These are phyloP conservation scores for Boletus rex-veris DNA, from an alignment of 768 basidiomycete genomes.

Conservation along the genomic window DNA sequence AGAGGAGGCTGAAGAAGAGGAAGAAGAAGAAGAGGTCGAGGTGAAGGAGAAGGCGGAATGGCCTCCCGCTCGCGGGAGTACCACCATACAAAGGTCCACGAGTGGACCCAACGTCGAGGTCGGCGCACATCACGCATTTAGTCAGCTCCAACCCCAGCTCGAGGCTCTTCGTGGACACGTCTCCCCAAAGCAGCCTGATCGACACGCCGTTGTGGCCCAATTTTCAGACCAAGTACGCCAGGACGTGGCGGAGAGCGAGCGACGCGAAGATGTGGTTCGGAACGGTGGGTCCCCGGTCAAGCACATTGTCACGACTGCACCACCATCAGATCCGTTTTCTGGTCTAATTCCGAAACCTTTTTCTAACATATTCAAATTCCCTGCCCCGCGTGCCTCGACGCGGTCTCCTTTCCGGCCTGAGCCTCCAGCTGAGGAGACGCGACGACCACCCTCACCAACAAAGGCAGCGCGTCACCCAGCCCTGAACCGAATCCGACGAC, in stretches of 20 bases:
- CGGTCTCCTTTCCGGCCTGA: conserved; percentile 19
- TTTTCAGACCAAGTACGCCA: background rate
- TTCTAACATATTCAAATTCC: conserved; percentile 10
- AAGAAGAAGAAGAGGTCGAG: background rate
- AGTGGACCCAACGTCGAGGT: background rate
- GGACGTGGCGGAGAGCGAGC: background rate
- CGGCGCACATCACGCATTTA: conserved; percentile 15
- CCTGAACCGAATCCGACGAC: conserved; percentile 13
- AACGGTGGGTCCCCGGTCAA: conserved; percentile 3
- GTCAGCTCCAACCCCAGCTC: background rate
- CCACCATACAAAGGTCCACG: background rate
- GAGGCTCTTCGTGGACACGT: background rate
- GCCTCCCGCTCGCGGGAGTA: conserved; percentile 14
- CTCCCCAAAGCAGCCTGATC: background rate
- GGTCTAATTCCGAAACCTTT: background rate
- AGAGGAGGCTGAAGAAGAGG: background rate
- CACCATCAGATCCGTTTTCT: background rate
- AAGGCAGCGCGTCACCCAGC: conserved; percentile 9
- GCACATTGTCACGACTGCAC: background rate
- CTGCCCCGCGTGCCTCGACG: conserved; percentile 16
- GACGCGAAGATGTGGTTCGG: background rate
- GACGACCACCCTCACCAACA: background rate
- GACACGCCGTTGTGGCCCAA: background rate
- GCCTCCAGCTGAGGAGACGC: background rate
- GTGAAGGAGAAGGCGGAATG: background rate